Percentiles rank a stretch among this genome's conserved stretches.
Conservation (phyloP, 2,329 filamentous ascomycete genomes). For the Phyllosticta capitalensis region DNA sequence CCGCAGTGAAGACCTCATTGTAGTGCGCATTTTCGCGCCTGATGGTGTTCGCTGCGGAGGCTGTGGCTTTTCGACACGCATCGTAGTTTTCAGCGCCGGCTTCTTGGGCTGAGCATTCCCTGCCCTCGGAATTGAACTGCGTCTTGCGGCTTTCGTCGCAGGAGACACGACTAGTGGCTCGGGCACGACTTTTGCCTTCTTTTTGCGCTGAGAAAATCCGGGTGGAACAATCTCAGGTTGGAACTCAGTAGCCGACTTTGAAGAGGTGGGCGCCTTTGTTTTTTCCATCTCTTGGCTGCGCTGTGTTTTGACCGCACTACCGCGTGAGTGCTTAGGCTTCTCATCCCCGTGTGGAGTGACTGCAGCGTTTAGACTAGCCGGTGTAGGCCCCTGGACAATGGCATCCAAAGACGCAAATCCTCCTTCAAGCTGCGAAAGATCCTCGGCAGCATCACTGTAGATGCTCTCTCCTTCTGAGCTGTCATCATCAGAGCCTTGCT, state of each 20-base stretch:
- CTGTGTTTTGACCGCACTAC: slow-evolving; percentile 55
- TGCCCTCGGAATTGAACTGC: slow-evolving; percentile 9
- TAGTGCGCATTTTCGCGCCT: neutral
- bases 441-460: slow-evolving; percentile 71
- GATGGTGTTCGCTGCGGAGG: slow-evolving; percentile 12
- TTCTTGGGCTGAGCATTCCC: slow-evolving; percentile 25
- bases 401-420: slow-evolving; percentile 67
- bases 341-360: neutral
- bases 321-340: slow-evolving; percentile 38
- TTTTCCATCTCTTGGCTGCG: slow-evolving; percentile 35
- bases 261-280: neutral
- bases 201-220: slow-evolving; percentile 19
- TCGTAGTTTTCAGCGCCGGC: slow-evolving; percentile 33
- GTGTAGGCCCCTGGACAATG: slow-evolving; percentile 52
- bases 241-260: slow-evolving; percentile 14
- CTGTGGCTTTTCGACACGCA: slow-evolving; percentile 16
- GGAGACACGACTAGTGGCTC: slow-evolving; percentile 1
- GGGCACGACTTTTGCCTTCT: slow-evolving; percentile 17
- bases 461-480: slow-evolving; percentile 47
- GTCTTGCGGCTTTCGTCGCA: neutral
- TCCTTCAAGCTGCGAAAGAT: slow-evolving; percentile 54
- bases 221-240: neutral
- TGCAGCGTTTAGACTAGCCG: neutral
- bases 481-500: slow-evolving; percentile 25
- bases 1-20: slow-evolving; percentile 20